Base-by-base conservation (phyloP, 2,329 filamentous ascomycete species). In the Seiridium unicorne region DNA sequence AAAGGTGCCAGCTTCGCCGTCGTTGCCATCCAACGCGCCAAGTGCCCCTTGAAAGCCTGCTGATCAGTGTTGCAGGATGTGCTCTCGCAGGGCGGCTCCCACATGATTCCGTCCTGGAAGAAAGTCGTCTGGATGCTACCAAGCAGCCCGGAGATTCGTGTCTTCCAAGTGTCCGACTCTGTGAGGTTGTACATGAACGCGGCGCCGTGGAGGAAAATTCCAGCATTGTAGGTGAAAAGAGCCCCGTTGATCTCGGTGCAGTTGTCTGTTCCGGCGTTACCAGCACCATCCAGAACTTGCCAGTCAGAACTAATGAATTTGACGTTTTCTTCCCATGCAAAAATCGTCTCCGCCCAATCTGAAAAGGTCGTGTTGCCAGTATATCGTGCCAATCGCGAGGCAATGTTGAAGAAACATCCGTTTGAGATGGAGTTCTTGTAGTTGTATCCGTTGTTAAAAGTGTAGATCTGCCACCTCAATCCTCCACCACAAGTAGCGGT, bases 381-480 rank as follows among this genome's bases (percentile, higher is more conserved):
- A 76, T 91, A 95, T 10, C 88, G 81, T 0, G 90, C 89, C 5
- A 96, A 81, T 13, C 92, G 87, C 6, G 91, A 81, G 31, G 84
- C 87, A 32, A 89, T 71, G 71, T 89, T 88, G 76, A 89, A 89
- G 74, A 89, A 89, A 73, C 85, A 87, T 5, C 87, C 87, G 75
- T 89, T 89, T 51, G 85, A 85, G 65, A 89, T 88, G 31, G 83
- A 81, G 74, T 89, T 89, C 69, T 89, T 89, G 77, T 89, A 89
- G 73, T 84, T 79, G 75, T 79, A 88, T 55, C 91, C 91, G 60
- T 81, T 84, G 76, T 93, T 93, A 76, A 88, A 91, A 10, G 85
- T 81, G 76, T 89, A 93, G 62, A 96, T 90, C 76, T 96, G 92
- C 93, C 93, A 96, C 64, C 89, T 86, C 65, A 96, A 75, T 8